Base-by-base conservation (phyloP, 2,329 filamentous ascomycete genomes). In the Penicillium hordei region DNA sequence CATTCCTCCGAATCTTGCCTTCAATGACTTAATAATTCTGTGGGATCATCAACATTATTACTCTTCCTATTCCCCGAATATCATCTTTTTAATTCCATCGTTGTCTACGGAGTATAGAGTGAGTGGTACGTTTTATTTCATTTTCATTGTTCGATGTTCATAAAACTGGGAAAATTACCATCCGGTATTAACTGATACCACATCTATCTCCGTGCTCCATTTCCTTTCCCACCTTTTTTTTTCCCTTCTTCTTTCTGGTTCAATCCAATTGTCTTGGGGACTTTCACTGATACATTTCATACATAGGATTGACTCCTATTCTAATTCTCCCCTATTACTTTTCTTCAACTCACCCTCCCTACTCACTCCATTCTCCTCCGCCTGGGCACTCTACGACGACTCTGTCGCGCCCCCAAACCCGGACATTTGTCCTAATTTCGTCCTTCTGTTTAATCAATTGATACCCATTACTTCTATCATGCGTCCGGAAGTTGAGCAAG, bases 401-500 rank as follows among this genome's bases (percentile, higher is more conserved):
- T 39, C 25, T 54, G 60, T 67, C 60, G 63, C 58, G 55, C 61
- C 57, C 52, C 34, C 56, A 50, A 51, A 19, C 43, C 52, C 60
- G 58, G 62, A 63, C 61, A 52, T 54, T 43, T 45, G 55, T 65
- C 64, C 57, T 63, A 60, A 58, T 59, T 49, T 43, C 50, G 48
- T 58, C 55, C 34, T 52, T 63, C 50, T 57, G 51, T 60, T 55
- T 62, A 57, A 58, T 60, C 49, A 55, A 57, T 61, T 49, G 58
- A 66, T 66, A 59, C 63, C 67, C 63, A 60, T 57, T 61, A 59
- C 62, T 65, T 61, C 59, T 81, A 88, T 71, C 70, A 97, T 97
- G 93, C 91, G 91, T 83, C 94, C 94, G 78, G 94, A 99, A 86
- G 84, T 97, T 78, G 93, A 99, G 87, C 94, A 99, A 81, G 94